Evolutionary conservation across 805 yeast genomes (phyloP).

Genomic region (Nakazawaea laoshanensis): DNA sequence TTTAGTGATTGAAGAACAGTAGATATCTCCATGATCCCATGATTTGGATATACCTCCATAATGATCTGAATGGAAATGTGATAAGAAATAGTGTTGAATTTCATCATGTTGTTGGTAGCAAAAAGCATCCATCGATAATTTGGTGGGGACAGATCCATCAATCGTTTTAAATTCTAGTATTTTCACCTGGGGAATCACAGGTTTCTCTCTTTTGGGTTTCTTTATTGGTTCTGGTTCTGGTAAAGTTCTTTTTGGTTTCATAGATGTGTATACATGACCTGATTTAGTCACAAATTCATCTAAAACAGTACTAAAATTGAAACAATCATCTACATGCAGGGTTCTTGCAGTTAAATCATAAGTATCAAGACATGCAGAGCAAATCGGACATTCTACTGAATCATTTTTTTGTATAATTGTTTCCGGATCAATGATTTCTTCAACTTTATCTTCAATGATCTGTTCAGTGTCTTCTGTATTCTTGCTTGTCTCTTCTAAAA

Average conservation of each 20-base stretch:
- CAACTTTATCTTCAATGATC: no score
- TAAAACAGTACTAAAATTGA: conserved; percentile 16
- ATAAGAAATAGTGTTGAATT: conserved; percentile 48
- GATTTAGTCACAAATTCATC: conserved; percentile 11
- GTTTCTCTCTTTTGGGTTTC: conserved; percentile 17
- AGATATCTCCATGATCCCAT: conserved; percentile 70
- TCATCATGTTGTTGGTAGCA: conserved; percentile 35
- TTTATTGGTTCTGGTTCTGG: conserved; percentile 9
- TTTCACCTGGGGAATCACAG: conserved; percentile 47
- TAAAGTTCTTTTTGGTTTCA: conserved; percentile 11
- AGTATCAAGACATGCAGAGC: conserved; percentile 28
- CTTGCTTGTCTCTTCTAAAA: conserved; percentile 1
- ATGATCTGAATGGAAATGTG: conserved; percentile 93
- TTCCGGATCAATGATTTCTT: no score
- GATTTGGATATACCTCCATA: conserved; percentile 76
- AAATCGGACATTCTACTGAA: conserved; percentile 41
- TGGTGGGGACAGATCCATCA: conserved; percentile 13
- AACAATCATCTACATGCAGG: conserved; percentile 49
- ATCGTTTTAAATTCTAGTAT: conserved; percentile 31
- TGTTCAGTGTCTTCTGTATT: background rate
- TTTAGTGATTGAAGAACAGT: conserved; percentile 66
- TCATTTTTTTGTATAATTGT: no score
- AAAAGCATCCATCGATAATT: conserved; percentile 63
- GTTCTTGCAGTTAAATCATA: conserved; percentile 34
- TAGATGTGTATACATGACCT: conserved; percentile 15